Evolutionary conservation across 1,139 yeast species (phyloP), one percentile per base, ranked within the genome.

Genomic region (Arxiozyma heterogenica): DNA sequence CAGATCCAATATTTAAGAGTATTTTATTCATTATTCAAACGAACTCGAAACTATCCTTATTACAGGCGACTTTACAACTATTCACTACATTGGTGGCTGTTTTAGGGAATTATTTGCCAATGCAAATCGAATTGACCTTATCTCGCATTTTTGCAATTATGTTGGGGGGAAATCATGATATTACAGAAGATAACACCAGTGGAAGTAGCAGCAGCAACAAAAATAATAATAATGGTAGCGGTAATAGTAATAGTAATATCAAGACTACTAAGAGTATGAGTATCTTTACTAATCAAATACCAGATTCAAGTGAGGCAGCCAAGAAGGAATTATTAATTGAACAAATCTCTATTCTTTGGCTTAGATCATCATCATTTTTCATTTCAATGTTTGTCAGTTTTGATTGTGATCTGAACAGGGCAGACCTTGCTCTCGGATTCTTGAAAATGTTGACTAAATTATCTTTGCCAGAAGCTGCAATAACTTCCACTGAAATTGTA

Each of bases 381-480:
- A 81, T 91, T 15, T 79, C 82, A 50, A 70, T 90, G 45, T 93
- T 86, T 66, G 83, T 87, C 53, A 85, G 84, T 55, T 94, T 83
- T 66, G 98, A 94, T 69, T 93, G 98, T 70, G 94, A 90, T 65
- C 84, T 90, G 59, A 95, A 90, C 58, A 80, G 94, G 59, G 78
- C 86, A 1, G 97, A 94, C 67, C 72, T 94, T 55, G 78, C 95
- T n/a, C 79, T 78, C 25, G 80, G 81, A 47, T 73, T 87, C 30
- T 69, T 93, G 51, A 85, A 85, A 50, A 81, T 85, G 54, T 75
- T 94, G 53, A 83, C 95, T 57, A 79, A 85, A 53, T 74, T 88
- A 46, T 83, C 96, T 0, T 77, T 86, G 50, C 94, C 96, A 0
- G 95, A 88, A 62, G 79, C 90, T 22, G 93, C 96, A 0, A 61